phyloP scores from a whole-genome alignment of 2,329 filamentous ascomycete genomes.

The Talaromyces atroroseus region DNA sequence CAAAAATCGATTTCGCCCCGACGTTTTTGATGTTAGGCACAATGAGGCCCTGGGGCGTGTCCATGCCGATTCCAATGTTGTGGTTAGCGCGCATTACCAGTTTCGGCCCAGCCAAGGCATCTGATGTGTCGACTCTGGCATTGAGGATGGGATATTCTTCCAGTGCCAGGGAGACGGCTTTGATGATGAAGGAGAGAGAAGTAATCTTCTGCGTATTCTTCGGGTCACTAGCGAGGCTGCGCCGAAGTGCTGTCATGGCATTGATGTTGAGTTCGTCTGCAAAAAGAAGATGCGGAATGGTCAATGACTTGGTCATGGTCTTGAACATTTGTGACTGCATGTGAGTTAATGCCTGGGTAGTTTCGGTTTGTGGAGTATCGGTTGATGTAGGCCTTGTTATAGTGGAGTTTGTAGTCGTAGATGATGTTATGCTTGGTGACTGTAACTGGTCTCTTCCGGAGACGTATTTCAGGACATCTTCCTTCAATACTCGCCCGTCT shows the following conservation, averaged over 20 bases:
- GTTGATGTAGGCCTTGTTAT: constrained; percentile 30
- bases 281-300: constrained; percentile 93
- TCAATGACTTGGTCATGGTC: constrained; percentile 85
- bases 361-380: constrained; percentile 58
- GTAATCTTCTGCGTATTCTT: constrained; percentile 63
- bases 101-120: constrained; percentile 58
- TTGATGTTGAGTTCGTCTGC: constrained; percentile 84
- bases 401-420: constrained; percentile 8
- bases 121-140: constrained; percentile 65
- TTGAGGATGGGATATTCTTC: constrained; percentile 82
- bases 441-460: constrained; percentile 45
- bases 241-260: constrained; percentile 64
- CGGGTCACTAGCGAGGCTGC: constrained; percentile 62
- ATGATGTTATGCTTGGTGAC: constrained; percentile 14
- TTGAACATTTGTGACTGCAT: constrained; percentile 96
- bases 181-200: constrained; percentile 90
- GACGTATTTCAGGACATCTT: constrained; percentile 74
- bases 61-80: constrained; percentile 94
- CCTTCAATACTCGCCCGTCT: constrained; percentile 86
- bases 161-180: constrained; percentile 83
- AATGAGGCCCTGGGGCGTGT: constrained; percentile 79
- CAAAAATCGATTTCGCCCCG: constrained; percentile 66
- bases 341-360: constrained; percentile 62
- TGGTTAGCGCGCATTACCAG: constrained; percentile 77
- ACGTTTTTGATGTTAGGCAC: constrained; percentile 91